Conservation (phyloP, 441 rosid genomes). For the Erodium moschatum region DNA sequence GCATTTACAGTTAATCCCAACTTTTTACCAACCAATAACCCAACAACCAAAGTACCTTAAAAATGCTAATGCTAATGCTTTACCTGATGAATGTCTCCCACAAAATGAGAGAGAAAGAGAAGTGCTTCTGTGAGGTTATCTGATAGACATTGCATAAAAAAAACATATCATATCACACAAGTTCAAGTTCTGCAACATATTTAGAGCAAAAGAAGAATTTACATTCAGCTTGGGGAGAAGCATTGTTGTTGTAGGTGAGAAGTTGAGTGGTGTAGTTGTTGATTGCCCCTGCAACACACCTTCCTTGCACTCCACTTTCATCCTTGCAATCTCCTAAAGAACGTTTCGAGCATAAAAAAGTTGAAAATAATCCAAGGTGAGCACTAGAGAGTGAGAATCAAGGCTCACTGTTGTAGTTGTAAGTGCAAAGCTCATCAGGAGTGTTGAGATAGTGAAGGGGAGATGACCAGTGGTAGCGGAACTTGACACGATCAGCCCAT, state of each 20-base stretch:
- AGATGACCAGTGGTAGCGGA: constrained; percentile 50
- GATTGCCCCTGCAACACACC: constrained; percentile 85
- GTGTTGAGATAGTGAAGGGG: constrained; percentile 50
- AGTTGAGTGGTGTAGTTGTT: constrained; percentile 86
- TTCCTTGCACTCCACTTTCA: constrained; percentile 43
- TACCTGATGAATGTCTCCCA: constrained; percentile 88
- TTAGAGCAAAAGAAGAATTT: constrained; percentile 2
- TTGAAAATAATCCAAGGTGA: too few species aligned
- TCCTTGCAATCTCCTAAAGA: constrained; percentile 77
- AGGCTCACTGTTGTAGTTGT: constrained; percentile 35
- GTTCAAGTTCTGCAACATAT: background rate
- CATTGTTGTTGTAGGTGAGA: constrained; percentile 36
- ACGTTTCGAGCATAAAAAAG: too few species aligned
- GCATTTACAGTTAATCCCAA: constrained; percentile 11
- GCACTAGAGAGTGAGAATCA: background rate
- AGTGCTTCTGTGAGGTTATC: constrained; percentile 87
- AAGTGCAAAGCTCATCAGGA: constrained; percentile 44
- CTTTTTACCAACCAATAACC: background rate
- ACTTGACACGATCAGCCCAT: constrained; percentile 50
- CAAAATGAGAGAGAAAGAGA: constrained; percentile 70
- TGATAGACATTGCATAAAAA: constrained; percentile 18
- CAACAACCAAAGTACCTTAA: background rate
- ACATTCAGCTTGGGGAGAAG: constrained; percentile 40
- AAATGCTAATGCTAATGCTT: too few species aligned
- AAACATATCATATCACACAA: background rate